Evolutionary conservation across 768 basidiomycete species (phyloP).

Genomic region (Boletus pseudo-olivaceus): DNA sequence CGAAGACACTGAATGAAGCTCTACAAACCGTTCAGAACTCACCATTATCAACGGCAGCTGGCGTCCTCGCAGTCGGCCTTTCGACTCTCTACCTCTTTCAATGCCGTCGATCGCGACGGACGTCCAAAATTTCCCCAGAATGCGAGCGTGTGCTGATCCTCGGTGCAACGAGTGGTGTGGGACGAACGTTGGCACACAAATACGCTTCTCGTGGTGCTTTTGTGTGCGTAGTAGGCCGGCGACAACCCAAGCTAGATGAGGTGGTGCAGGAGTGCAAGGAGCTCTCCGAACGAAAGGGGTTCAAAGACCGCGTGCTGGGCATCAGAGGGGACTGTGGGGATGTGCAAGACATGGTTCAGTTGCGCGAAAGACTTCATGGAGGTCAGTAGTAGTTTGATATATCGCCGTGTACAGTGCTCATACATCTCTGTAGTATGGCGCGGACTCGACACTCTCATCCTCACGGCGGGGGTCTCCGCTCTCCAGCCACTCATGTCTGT

Average conservation of each 20-base stretch:
- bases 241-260: constrained; percentile 48
- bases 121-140: constrained; percentile 35
- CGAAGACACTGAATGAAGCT: constrained; percentile 3
- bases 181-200: constrained; percentile 60
- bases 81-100: constrained; percentile 17
- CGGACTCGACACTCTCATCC: constrained; percentile 78
- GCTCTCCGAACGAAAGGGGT: constrained; percentile 16
- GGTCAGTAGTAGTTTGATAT: constrained; percentile 36
- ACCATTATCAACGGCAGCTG: constrained; percentile 5
- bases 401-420: not conserved
- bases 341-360: constrained; percentile 61
- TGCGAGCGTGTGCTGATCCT: constrained; percentile 76
- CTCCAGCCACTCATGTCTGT: constrained; percentile 71
- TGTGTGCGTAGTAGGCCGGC: constrained; percentile 71
- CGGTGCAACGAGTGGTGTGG: constrained; percentile 84
- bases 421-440: constrained; percentile 55
- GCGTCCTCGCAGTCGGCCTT: constrained; percentile 15
- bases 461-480: constrained; percentile 83
- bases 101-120: constrained; percentile 26
- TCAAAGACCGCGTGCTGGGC: constrained; percentile 40
- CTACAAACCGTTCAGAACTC: constrained; percentile 2
- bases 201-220: constrained; percentile 76
- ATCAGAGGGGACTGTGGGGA: constrained; percentile 61
- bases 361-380: constrained; percentile 50
- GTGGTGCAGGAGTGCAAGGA: constrained; percentile 60